Base-by-base conservation (phyloP, 768 basidiomycete genomes). In the Mycena alexandri region DNA sequence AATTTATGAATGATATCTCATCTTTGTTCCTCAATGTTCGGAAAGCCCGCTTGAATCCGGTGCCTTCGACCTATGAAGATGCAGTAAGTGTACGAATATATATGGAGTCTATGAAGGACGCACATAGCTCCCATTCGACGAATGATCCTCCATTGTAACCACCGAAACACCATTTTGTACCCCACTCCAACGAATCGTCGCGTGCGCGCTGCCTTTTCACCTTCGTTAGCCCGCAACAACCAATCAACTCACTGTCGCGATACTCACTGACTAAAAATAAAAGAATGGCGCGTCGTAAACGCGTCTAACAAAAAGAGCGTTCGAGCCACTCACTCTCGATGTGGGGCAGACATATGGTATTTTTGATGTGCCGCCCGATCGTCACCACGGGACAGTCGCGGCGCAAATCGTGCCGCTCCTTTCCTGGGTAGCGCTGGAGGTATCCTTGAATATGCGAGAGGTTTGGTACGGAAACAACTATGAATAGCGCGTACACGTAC, bases 1-100 rank as follows among this genome's bases (percentile, higher is more conserved):
- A 9, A 77, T 78, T 5, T 87, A 94, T 94, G 72, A 98, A 92
- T 14, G 92, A 90, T 71, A 98, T 86, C 77, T 95, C 94, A 74
- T 93, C 92, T 9, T 94, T 94, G 64, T 93, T 87, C 16, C 83
- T 84, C 48, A 96, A 79, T 51, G 92, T 79, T 47, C 85, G 81
- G 56, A 83, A 29, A 81, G 10, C 80, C 76, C 47, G 87, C 25
- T 85, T 87, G 59, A 95, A 82, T 75, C 85, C 86, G 24, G 76
- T 76, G 34, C 87, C 87, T 70, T 92, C 92, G 73, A 93, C 87
- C 92, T 93, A 69, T 1, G 5, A 1, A 21, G 16, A 55, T 2
- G 34, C 3, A 29, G 29, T 44, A 19, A 43, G 50, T 5, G n/a
- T 38, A 19, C 36, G 38, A 11, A 21, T 38, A 17, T n/a, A 33